Evolutionary conservation across 257 asterid genomes (phyloP).

Genomic region (Gardenia jasminoides): DNA sequence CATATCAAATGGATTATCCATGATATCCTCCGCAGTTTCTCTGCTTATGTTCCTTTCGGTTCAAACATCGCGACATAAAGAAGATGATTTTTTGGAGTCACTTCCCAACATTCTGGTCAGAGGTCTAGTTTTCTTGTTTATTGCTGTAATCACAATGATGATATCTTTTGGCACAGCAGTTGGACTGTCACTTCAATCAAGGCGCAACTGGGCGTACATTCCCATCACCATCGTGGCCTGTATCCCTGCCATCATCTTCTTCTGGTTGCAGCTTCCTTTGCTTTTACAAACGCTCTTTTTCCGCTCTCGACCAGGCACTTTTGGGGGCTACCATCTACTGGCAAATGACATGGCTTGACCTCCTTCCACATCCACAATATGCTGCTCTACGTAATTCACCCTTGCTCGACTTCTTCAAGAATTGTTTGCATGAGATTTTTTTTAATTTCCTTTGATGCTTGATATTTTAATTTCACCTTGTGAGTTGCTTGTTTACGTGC

Average conservation of each 20-base stretch:
- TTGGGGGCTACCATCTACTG: neutral
- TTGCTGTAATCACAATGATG: no score
- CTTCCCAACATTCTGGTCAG: no score
- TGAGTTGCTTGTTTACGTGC: no score
- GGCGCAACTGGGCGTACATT: neutral
- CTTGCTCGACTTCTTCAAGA: no score
- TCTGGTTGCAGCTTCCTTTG: neutral
- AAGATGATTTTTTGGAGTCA: neutral
- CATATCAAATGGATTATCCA: conserved; percentile 1
- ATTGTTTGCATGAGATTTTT: no score
- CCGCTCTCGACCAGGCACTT: conserved; percentile 7
- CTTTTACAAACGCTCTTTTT: conserved; percentile 1
- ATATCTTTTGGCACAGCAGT: conserved; percentile 4
- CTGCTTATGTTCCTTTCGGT: conserved; percentile 12
- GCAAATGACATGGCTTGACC: neutral
- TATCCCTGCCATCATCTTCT: neutral
- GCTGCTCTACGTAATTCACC: no score
- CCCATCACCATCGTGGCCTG: conserved; percentile 8
- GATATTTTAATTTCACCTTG: no score
- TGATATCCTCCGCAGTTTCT: conserved; percentile 8
- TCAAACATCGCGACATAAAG: neutral
- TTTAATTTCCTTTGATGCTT: no score
- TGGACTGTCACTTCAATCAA: neutral
- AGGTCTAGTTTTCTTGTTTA: no score
- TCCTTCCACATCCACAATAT: neutral